Percentiles rank a stretch among this genome's conserved stretches.
These are phyloP conservation scores for Rubus parviflorus DNA, from an alignment of 306 rosid species.

Conservation along the genomic window DNA sequence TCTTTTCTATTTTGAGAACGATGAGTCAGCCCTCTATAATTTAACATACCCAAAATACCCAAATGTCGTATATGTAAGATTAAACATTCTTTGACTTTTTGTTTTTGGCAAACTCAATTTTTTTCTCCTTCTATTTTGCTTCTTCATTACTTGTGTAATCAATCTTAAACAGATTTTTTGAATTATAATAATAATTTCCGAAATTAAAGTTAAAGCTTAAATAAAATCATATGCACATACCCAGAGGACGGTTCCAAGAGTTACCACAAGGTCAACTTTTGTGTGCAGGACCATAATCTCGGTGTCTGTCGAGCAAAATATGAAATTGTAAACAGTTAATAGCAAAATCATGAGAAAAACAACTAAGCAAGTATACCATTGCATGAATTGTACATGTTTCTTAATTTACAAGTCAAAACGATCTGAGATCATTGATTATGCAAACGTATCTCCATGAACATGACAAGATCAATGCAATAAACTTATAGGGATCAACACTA, in stretches of 20 bases:
- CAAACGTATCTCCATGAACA: neutral
- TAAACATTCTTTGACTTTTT: no score
- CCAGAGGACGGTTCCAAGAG: conserved; percentile 97
- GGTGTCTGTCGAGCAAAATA: conserved; percentile 46
- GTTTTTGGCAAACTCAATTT: no score
- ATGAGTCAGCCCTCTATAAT: no score
- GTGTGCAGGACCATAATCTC: conserved; percentile 68
- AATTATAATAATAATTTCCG: no score
- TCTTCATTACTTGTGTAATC: no score
- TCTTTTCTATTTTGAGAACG: no score
- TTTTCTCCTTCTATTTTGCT: no score
- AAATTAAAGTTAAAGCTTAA: conserved; percentile 2
- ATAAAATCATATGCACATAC: conserved; percentile 49
- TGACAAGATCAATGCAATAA: neutral
- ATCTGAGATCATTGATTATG: neutral
- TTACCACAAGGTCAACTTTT: conserved; percentile 87
- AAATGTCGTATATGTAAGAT: no score
- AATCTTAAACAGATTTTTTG: no score
- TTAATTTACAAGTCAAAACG: neutral
- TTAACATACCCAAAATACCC: no score
- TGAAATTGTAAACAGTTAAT: conserved; percentile 20
- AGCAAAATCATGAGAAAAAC: conserved; percentile 7
- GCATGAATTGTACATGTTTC: neutral
- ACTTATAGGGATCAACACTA: no score
- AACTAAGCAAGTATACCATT: neutral